Conservation (phyloP, 192 early-diverging fungal species). For the Entomortierella beljakovae region DNA sequence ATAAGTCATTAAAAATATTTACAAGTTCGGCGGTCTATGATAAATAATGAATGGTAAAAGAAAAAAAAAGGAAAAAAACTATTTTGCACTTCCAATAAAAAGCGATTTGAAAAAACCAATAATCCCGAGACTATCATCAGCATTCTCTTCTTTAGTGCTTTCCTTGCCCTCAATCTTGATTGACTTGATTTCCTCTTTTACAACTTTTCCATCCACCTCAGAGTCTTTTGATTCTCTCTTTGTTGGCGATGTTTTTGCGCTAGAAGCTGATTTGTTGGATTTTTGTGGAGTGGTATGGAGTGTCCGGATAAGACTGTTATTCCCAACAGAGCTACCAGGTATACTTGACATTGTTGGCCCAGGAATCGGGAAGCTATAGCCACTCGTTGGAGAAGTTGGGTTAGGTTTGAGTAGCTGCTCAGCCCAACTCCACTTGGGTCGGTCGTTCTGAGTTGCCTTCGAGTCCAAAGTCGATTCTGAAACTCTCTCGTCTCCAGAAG, state of each 20-base stretch:
- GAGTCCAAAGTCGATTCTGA: neutral
- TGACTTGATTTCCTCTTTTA: neutral
- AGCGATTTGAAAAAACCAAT: constrained; percentile 21
- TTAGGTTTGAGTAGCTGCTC: constrained; percentile 31
- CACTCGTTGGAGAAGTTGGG: constrained; percentile 7
- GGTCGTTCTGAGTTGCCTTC: neutral
- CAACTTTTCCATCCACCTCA: neutral
- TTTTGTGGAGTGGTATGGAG: constrained; percentile 24
- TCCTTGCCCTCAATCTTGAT: neutral
- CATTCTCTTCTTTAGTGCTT: neutral
- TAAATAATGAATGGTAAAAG: neutral
- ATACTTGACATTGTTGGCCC: constrained; percentile 8
- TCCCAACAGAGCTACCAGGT: constrained; percentile 15
- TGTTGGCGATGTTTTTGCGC: neutral
- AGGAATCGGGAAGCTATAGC: constrained; percentile 8
- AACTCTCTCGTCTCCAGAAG: constrained; percentile 21
- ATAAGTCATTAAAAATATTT: neutral
- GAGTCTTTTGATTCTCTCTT: neutral
- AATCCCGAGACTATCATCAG: constrained; percentile 4
- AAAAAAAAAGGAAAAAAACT: neutral
- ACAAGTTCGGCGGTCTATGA: too few relatives aligned
- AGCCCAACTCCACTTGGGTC: constrained; percentile 28
- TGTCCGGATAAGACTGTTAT: constrained; percentile 30
- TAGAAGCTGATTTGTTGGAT: neutral
- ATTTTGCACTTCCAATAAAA: constrained; percentile 15